These are phyloP conservation scores for Populus pruinosa DNA, from an alignment of 345 rosid species.

Conservation along the genomic window DNA sequence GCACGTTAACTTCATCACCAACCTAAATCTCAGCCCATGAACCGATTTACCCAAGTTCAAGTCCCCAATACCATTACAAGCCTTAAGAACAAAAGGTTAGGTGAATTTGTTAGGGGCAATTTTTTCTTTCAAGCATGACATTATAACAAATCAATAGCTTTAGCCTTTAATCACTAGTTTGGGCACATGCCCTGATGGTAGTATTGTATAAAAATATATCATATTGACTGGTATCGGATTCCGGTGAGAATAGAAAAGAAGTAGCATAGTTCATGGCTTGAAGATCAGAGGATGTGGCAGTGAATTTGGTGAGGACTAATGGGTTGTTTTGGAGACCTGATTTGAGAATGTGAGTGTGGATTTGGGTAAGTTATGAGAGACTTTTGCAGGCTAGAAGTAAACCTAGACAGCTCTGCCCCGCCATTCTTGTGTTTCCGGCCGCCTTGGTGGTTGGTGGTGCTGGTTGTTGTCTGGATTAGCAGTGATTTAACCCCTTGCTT, in stretches of 20 bases:
- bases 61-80: slow-evolving; percentile 48
- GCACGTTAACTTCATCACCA: slow-evolving; percentile 41
- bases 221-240: slow-evolving; percentile 33
- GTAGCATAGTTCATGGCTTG: slow-evolving; percentile 36
- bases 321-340: slow-evolving; percentile 44
- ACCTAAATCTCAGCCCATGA: slow-evolving; percentile 51
- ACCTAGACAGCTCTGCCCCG: slow-evolving; percentile 43
- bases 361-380: slow-evolving; percentile 31
- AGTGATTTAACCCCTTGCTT: slow-evolving; percentile 13
- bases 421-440: slow-evolving; percentile 24
- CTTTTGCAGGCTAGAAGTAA: slow-evolving; percentile 39
- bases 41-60: slow-evolving; percentile 40
- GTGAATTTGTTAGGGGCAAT: slow-evolving; percentile 53
- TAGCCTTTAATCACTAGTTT: slow-evolving; percentile 16
- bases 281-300: slow-evolving; percentile 44
- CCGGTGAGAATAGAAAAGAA: slow-evolving; percentile 40
- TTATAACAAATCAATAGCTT: slow-evolving; percentile 34
- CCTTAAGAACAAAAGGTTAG: slow-evolving; percentile 47
- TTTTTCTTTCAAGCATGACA: slow-evolving; percentile 29
- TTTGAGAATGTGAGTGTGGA: slow-evolving; percentile 43
- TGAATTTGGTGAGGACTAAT: slow-evolving; percentile 48
- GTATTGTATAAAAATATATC: slow-evolving; percentile 54
- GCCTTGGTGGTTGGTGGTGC: neutral
- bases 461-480: neutral
- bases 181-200: slow-evolving; percentile 44